phyloP scores from a whole-genome alignment of 805 yeast genomes.

The Schizosaccharomyces cryophilus region DNA sequence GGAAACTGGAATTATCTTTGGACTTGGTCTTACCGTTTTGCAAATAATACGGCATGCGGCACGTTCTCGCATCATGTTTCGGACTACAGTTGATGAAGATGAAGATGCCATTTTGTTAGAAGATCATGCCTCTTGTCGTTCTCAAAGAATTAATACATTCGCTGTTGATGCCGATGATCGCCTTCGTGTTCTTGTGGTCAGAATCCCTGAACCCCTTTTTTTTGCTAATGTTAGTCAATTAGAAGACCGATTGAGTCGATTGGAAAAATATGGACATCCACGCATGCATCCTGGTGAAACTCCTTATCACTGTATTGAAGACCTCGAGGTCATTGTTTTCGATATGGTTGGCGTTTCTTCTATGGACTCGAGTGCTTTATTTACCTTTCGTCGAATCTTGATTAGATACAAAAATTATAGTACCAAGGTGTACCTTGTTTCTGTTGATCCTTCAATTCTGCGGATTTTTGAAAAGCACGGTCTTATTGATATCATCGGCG shows the following conservation, averaged over 20 bases:
- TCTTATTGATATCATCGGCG: not conserved
- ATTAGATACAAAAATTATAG: not conserved
- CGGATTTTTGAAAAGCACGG: not conserved
- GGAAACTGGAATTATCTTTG: slow-evolving; percentile 76
- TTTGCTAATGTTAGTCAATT: slow-evolving; percentile 68
- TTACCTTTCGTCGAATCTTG: not conserved
- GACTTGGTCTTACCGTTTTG: slow-evolving; percentile 54
- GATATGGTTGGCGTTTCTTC: slow-evolving; percentile 1
- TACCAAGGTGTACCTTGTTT: not conserved
- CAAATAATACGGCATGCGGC: slow-evolving; percentile 63
- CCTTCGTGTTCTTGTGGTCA: slow-evolving; percentile 30
- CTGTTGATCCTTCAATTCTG: not conserved
- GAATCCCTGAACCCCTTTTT: slow-evolving; percentile 69
- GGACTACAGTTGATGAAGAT: slow-evolving; percentile 44
- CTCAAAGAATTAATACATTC: slow-evolving; percentile 14
- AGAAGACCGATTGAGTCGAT: slow-evolving; percentile 35
- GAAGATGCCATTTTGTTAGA: slow-evolving; percentile 31
- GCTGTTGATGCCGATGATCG: slow-evolving; percentile 22
- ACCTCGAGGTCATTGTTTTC: not conserved
- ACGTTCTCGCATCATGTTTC: slow-evolving; percentile 57
- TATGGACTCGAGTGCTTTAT: not conserved
- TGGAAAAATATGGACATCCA: slow-evolving; percentile 41
- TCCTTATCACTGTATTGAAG: not conserved
- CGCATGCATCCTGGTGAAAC: not conserved
- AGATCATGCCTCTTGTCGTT: slow-evolving; percentile 13